Evolutionary conservation across 306 rosid species (phyloP).

Genomic region (Rosa persica): DNA sequence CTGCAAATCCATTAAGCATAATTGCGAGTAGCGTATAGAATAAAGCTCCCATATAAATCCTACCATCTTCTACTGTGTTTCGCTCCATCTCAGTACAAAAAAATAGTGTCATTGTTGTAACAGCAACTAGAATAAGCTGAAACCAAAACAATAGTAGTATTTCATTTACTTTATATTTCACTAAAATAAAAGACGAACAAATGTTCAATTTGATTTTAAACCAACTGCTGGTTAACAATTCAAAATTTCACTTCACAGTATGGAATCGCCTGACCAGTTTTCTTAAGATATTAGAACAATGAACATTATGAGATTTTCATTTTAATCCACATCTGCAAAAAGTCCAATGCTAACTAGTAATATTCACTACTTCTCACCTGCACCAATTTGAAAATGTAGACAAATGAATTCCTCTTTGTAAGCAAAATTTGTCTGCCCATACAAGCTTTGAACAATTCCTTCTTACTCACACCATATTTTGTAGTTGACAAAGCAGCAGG

Average conservation of each 20-base stretch:
- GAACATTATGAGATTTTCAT: background rate
- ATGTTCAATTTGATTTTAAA: background rate
- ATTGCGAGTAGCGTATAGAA: slow-evolving; percentile 33
- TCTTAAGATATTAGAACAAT: background rate
- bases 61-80: slow-evolving; percentile 31
- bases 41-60: slow-evolving; percentile 45
- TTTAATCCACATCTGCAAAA: background rate
- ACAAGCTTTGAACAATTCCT: slow-evolving; percentile 47
- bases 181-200: background rate
- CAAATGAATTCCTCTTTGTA: slow-evolving; percentile 41
- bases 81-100: slow-evolving; percentile 34
- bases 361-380: slow-evolving; percentile 31
- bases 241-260: background rate
- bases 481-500: slow-evolving; percentile 39
- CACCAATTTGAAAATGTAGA: slow-evolving; percentile 41
- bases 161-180: background rate
- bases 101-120: slow-evolving; percentile 38
- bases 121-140: slow-evolving; percentile 39
- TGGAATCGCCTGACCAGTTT: background rate
- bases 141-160: background rate
- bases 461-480: slow-evolving; percentile 47
- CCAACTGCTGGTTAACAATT: background rate
- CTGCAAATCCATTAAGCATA: slow-evolving; percentile 42
- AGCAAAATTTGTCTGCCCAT: slow-evolving; percentile 35
- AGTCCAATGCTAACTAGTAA: background rate